Base-by-base conservation (phyloP, 2,329 filamentous ascomycete genomes). In the Pyricularia pennisetigena region DNA sequence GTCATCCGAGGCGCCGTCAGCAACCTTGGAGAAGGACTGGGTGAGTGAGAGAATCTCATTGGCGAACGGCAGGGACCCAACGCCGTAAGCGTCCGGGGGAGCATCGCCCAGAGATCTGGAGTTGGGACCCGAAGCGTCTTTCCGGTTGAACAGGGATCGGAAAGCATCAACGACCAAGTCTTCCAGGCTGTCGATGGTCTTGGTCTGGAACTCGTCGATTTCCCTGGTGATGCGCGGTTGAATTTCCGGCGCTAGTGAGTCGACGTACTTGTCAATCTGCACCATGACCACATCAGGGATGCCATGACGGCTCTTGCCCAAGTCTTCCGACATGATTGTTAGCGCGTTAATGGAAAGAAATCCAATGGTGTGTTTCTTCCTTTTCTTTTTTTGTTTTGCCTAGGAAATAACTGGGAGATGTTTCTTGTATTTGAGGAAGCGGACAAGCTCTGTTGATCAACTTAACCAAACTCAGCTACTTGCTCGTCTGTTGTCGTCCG, bases 151-250 rank as follows among this genome's bases (percentile, higher is more conserved):
- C 2, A 82, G 76, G 1, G 79, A 78, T 54, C 78, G 79, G 66
- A 82, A 82, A 68, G 80, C 80, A 59, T 80, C 77, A 69, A 82
- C 70, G 69, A 82, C 77, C 70, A 82, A 78, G n/a, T 73, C 72
- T 70, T 82, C 80, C n/a, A 82, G 71, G 23, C 74, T 78, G 72
- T 82, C 80, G 72, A 82, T 80, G 69, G 80, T 82, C 73, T 79
- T 80, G 66, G 75, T 72, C 70, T 82, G 80, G 70, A 82, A 82
- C 6, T 72, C 69, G 66, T 82, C 79, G 65, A 82, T 76, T 74
- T 82, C 80, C 16, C 76, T 69, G 16, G 79, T 74, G 73, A 82
- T 81, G 77, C 79, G 80, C 73, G 80, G 80, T 70, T 81, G 79
- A 68, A 82, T 81, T 71, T 82, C 78, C 6, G 80, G 80, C 1